Evolutionary conservation across 73 alveolate species (phyloP).

Genomic region (Paramecium tetraurelia): DNA sequence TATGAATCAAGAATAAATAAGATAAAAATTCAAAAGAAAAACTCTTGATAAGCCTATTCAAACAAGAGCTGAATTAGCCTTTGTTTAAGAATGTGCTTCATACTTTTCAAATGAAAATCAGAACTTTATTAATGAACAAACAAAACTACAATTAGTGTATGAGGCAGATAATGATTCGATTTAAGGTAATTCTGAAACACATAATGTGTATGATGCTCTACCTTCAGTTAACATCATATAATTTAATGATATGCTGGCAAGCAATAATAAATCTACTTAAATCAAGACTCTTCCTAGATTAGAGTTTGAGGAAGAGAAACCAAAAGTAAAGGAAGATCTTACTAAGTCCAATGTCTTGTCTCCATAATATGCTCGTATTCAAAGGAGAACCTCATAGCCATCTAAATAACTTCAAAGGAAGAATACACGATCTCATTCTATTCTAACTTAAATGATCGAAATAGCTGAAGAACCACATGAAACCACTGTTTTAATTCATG

Average conservation of each 20-base stretch:
- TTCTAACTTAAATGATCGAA: background rate
- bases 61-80: background rate
- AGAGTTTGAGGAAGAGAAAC: background rate
- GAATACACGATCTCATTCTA: background rate
- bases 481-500: background rate
- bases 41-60: background rate
- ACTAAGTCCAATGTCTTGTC: background rate
- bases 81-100: slow-evolving; percentile 7
- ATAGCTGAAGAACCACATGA: background rate
- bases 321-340: background rate
- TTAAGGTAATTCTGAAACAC: background rate
- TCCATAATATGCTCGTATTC: background rate
- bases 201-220: background rate
- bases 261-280: background rate
- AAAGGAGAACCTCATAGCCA: background rate
- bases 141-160: background rate
- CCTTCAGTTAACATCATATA: background rate
- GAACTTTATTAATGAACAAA: background rate
- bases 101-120: background rate
- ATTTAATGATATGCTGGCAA: background rate
- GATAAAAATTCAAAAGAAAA: background rate
- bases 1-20: background rate
- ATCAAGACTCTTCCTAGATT: background rate
- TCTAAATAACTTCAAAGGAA: background rate
- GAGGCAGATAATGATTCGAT: background rate